phyloP scores from a whole-genome alignment of 2,329 filamentous ascomycete species.

The Monilinia fructigena region DNA sequence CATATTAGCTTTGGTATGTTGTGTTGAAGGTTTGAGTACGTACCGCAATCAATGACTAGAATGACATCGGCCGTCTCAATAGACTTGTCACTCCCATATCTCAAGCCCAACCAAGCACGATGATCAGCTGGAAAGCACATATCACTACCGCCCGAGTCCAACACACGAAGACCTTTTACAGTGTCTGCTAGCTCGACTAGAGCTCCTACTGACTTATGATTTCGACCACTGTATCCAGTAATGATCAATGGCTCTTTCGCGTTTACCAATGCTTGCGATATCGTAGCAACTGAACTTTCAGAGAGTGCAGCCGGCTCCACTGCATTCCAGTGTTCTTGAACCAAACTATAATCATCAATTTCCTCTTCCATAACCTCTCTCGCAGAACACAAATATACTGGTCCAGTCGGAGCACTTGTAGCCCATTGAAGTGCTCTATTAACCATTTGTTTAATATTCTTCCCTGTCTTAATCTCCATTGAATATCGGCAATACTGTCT shows the following conservation, averaged over 20 bases:
- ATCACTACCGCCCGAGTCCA: constrained; percentile 75
- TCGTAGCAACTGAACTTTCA: constrained; percentile 52
- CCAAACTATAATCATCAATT: constrained; percentile 57
- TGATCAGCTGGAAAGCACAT: constrained; percentile 78
- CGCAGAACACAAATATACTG: constrained; percentile 65
- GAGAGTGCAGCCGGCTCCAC: constrained; percentile 58
- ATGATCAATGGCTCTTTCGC: constrained; percentile 68
- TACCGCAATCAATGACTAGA: constrained; percentile 71
- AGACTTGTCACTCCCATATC: constrained; percentile 70
- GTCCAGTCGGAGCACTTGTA: constrained; percentile 64
- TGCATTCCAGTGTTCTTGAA: constrained; percentile 60
- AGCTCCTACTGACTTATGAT: constrained; percentile 59
- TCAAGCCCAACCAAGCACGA: constrained; percentile 65
- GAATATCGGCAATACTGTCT: constrained; percentile 71
- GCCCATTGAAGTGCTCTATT: constrained; percentile 71
- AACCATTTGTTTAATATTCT: constrained; percentile 74
- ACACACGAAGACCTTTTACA: constrained; percentile 66
- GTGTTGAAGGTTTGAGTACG: not conserved
- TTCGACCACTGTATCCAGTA: constrained; percentile 69
- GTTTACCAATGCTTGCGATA: constrained; percentile 57
- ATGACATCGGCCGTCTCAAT: constrained; percentile 81
- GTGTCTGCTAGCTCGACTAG: constrained; percentile 67
- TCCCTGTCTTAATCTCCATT: constrained; percentile 68
- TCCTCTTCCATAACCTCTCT: constrained; percentile 72
- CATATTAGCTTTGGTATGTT: not conserved